Evolutionary conservation across 129 eudicot genomes (phyloP), one percentile per base, ranked within the genome.

Genomic region (Centella asiatica): DNA sequence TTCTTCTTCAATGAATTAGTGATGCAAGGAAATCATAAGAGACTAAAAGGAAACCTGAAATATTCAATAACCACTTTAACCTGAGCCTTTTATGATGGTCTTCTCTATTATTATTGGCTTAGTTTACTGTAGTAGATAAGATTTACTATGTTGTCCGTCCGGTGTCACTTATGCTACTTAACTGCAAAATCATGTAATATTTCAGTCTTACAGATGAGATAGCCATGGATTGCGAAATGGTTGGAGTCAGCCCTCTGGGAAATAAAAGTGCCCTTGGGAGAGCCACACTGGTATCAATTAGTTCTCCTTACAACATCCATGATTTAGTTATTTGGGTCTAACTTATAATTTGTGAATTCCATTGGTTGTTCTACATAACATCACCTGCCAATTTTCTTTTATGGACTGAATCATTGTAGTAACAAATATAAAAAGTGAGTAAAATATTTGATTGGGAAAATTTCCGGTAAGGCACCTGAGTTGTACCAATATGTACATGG

Each of bases 141-240:
- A 24, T 44, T 46, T 33, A n/a, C 2, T 13, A 0, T 27, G 5
- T 27, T 48, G 19, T 64, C 13, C 4, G 4, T 46, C 32, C 32
- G 47, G 60, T 36, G 47, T 31, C 14, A 36, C 46, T 67, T 19
- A 39, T 69, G 42, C 27, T 56, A 19, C 19, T 29, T 53, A 18
- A 27, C 50, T 53, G 36, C 27, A 60, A 74, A 74, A 60, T 44
- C 6, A 46, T 58, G 55, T 62, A 32, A 32, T 53, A 29, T 27
- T 61, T 79, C 94, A 87, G 99, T 64, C 44, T 92, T 39, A 84
- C 99, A 61, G 76, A 82, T 57, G 80, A 6, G 57, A 66, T 92
- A 64, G 95, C 79, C 58, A 92, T 92, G 99, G 99, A 92, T 78
- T 92, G 99, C 44, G 99, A 92, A 80, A 92, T 92, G 99, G 99